Percentiles rank a stretch among this genome's conserved stretches.
Conservation (phyloP, 805 yeast species). For the Saccharomycopsis oosterbeekiorum region DNA sequence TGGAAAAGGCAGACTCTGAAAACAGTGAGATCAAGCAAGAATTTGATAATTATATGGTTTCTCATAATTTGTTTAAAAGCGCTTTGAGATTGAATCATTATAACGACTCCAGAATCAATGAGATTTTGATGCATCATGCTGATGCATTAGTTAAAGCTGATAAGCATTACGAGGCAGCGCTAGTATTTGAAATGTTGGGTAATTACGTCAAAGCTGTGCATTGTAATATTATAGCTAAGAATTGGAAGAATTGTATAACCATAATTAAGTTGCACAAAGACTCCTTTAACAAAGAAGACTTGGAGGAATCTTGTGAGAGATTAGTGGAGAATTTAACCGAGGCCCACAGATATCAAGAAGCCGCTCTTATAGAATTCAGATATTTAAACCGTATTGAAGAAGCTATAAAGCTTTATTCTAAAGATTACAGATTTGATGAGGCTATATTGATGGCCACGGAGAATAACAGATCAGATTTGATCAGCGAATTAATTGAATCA, state of each 20-base stretch:
- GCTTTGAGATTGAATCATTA: conserved; percentile 59
- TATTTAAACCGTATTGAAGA: conserved; percentile 52
- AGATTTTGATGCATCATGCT: conserved; percentile 55
- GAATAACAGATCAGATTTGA: conserved; percentile 30
- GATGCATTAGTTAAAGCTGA: conserved; percentile 44
- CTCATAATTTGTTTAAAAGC: conserved; percentile 56
- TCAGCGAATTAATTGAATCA: conserved; percentile 48
- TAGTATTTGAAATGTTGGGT: conserved; percentile 62
- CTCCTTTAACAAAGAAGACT: conserved; percentile 25
- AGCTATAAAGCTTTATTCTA: conserved; percentile 62
- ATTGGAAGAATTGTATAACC: conserved; percentile 79
- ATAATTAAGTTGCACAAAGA: conserved; percentile 30
- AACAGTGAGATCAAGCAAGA: conserved; percentile 38
- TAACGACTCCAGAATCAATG: conserved; percentile 42
- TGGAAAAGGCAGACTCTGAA: conserved; percentile 29
- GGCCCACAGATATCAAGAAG: conserved; percentile 64
- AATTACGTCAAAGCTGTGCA: conserved; percentile 53
- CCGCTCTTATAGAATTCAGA: conserved; percentile 64
- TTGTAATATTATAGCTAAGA: conserved; percentile 56
- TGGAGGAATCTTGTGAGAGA: conserved; percentile 43
- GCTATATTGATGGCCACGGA: conserved; percentile 61
- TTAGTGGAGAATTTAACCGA: conserved; percentile 53
- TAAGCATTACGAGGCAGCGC: conserved; percentile 64
- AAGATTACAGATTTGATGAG: conserved; percentile 61
- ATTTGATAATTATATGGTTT: conserved; percentile 55